Evolutionary conservation across 306 rosid species (phyloP).

Genomic region (Glycyrrhiza uralensis): DNA sequence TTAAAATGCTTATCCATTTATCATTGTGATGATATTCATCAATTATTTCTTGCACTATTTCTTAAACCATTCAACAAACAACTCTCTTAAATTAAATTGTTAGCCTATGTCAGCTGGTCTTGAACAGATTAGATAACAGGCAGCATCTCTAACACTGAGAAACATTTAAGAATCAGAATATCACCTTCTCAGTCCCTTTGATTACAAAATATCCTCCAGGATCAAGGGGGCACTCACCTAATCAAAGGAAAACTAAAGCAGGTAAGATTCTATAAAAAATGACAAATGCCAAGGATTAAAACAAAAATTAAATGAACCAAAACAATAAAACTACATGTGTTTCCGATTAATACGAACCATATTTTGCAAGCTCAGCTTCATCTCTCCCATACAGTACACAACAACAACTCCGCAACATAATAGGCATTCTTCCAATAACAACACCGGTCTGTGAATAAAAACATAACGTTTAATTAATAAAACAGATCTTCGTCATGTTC

Average conservation of each 20-base stretch:
- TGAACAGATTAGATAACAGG: neutral
- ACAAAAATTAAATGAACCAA: neutral
- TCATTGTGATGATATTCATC: neutral
- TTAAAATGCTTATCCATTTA: slow-evolving; percentile 14
- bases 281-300: neutral
- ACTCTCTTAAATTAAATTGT: neutral
- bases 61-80: neutral
- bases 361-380: slow-evolving; percentile 82
- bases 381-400: slow-evolving; percentile 67
- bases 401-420: slow-evolving; percentile 79
- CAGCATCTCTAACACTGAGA: neutral
- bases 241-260: slow-evolving; percentile 1
- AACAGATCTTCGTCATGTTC: slow-evolving; percentile 6
- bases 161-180: slow-evolving; percentile 20
- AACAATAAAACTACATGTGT: neutral
- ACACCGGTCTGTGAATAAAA: slow-evolving; percentile 39
- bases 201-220: slow-evolving; percentile 92
- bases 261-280: neutral
- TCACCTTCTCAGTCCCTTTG: slow-evolving; percentile 96
- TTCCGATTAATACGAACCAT: slow-evolving; percentile 44
- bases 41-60: neutral
- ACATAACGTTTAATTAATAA: slow-evolving; percentile 3
- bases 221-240: slow-evolving; percentile 96
- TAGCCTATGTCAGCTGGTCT: neutral
- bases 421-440: slow-evolving; percentile 80